Conservation (phyloP, 1,284 basidiomycete species). For the Tetrapyrgos nigripes region DNA sequence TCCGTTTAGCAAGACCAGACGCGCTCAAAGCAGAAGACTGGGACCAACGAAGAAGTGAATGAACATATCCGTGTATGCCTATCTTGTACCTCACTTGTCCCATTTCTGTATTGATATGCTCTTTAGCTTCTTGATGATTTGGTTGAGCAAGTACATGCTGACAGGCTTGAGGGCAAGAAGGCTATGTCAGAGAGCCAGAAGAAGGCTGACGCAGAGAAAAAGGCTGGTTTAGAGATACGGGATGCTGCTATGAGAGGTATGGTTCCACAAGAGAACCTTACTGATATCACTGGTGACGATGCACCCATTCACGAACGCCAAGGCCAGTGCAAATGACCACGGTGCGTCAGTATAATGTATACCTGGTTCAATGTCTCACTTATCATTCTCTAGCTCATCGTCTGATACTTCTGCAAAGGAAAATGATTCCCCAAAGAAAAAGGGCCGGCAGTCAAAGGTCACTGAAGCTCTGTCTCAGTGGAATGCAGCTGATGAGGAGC, state of each 20-base stretch:
- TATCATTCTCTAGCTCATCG: too few relatives aligned
- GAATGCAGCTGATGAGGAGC: too few relatives aligned
- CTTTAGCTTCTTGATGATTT: slow-evolving; percentile 5
- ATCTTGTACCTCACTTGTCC: too few relatives aligned
- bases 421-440: neutral
- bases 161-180: neutral
- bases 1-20: slow-evolving; percentile 10
- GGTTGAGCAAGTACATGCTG: neutral
- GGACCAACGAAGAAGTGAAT: slow-evolving; percentile 14
- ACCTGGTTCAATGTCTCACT: too few relatives aligned
- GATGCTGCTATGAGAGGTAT: slow-evolving; percentile 13
- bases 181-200: slow-evolving; percentile 22
- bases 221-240: slow-evolving; percentile 4
- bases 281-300: neutral
- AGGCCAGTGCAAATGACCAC: too few relatives aligned
- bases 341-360: too few relatives aligned
- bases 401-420: too few relatives aligned
- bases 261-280: slow-evolving; percentile 1
- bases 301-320: neutral
- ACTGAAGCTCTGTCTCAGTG: too few relatives aligned
- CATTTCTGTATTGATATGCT: too few relatives aligned
- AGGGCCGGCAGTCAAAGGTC: neutral
- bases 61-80: slow-evolving; percentile 3
- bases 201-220: neutral
- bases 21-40: slow-evolving; percentile 12